Percentiles rank a stretch among this genome's conserved stretches.
Conservation (phyloP, 1,284 basidiomycete species). For the Porodaedalea pini region DNA sequence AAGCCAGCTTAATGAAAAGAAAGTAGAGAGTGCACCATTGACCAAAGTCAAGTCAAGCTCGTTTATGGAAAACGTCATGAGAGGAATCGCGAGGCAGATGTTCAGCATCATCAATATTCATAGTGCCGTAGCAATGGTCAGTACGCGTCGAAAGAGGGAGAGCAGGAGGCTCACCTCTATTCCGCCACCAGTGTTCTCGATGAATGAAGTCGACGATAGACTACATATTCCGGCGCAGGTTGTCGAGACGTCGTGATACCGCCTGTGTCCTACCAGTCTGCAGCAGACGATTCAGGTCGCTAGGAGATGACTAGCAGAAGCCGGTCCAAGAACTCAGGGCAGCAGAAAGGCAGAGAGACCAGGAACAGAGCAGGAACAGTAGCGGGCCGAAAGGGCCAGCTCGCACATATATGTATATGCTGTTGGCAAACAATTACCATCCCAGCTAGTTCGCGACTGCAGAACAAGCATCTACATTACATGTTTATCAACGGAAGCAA, state of each 20-base stretch:
- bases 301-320: neutral
- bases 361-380: neutral
- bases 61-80: constrained; percentile 58
- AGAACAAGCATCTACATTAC: no score
- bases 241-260: neutral
- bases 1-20: neutral
- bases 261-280: neutral
- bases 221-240: constrained; percentile 10
- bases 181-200: constrained; percentile 26
- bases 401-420: neutral
- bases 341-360: neutral
- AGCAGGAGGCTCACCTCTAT: constrained; percentile 40
- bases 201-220: constrained; percentile 25
- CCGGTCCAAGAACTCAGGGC: neutral
- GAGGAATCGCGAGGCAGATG: constrained; percentile 53
- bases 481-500: no score
- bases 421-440: no score
- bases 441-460: no score
- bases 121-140: no score
- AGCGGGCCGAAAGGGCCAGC: neutral
- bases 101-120: constrained; percentile 61
- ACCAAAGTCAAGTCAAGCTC: constrained; percentile 61
- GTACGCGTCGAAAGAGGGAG: neutral
- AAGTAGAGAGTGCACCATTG: constrained; percentile 41
- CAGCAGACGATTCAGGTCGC: neutral